phyloP scores from a whole-genome alignment of 805 yeast genomes.

The Kregervanrija pseudodelftensis region DNA sequence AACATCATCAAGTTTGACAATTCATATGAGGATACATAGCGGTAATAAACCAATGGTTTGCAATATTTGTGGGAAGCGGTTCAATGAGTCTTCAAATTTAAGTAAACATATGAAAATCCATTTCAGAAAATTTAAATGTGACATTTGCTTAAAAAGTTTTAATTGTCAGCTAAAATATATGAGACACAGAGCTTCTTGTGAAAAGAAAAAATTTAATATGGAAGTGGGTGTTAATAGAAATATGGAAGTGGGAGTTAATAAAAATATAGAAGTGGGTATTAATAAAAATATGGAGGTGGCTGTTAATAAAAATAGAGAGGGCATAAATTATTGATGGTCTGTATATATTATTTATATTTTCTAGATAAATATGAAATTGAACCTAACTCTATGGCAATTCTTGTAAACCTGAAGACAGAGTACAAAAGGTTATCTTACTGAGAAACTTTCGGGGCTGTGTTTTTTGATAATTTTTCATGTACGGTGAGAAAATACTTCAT shows the following conservation, averaged over 20 bases:
- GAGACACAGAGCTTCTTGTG: constrained; percentile 31
- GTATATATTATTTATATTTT: too few relatives aligned
- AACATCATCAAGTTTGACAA: constrained; percentile 73
- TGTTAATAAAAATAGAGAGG: not conserved
- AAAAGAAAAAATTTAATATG: constrained; percentile 1
- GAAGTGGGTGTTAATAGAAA: not conserved
- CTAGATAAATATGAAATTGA: too few relatives aligned
- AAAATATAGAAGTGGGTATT: not conserved
- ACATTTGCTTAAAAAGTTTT: constrained; percentile 45
- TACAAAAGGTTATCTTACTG: constrained; percentile 68
- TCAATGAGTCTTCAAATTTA: constrained; percentile 83
- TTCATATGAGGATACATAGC: constrained; percentile 80
- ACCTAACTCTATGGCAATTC: too few relatives aligned
- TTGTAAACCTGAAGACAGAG: constrained; percentile 16
- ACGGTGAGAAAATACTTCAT: too few relatives aligned
- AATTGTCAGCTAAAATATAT: constrained; percentile 34
- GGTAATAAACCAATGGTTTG: constrained; percentile 86
- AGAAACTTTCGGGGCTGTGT: constrained; percentile 35
- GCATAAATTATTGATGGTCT: too few relatives aligned
- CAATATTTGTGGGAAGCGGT: constrained; percentile 72
- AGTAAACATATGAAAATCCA: constrained; percentile 86
- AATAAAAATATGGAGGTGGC: not conserved
- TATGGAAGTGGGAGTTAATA: not conserved
- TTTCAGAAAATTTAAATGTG: constrained; percentile 44
- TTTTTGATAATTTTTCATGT: too few relatives aligned